Percentiles rank a stretch among this genome's conserved stretches.
phyloP scores from a whole-genome alignment of 192 early-diverging fungal species.

The Linnemannia hyalina region DNA sequence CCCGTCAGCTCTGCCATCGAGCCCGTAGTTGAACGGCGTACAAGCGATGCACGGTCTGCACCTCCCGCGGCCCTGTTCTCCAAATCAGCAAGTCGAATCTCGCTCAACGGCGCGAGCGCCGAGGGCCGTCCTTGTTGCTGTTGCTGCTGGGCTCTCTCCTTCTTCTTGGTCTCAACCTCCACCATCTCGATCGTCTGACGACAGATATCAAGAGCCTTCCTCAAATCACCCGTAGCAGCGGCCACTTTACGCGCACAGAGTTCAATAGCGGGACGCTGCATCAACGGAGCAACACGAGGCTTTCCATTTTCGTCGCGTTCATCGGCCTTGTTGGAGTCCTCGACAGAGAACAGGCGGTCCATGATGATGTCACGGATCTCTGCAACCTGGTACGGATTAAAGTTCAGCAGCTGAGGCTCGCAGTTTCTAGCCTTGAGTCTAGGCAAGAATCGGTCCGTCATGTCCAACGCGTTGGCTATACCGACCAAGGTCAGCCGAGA shows the following conservation, averaged over 20 bases:
- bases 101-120: slow-evolving; percentile 6
- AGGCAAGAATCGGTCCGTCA: slow-evolving; percentile 92
- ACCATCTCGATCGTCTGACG: slow-evolving; percentile 89
- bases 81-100: slow-evolving; percentile 30
- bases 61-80: slow-evolving; percentile 31
- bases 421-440: slow-evolving; percentile 85
- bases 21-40: slow-evolving; percentile 15
- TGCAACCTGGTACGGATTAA: slow-evolving; percentile 86
- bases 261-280: slow-evolving; percentile 89
- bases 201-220: slow-evolving; percentile 86
- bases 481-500: slow-evolving; percentile 87
- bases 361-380: slow-evolving; percentile 94
- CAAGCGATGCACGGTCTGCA: neutral
- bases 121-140: neutral
- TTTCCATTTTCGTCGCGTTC: neutral
- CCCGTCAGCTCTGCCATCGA: neutral
- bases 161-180: slow-evolving; percentile 74
- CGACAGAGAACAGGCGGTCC: slow-evolving; percentile 77
- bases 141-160: slow-evolving; percentile 36
- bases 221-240: slow-evolving; percentile 85
- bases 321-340: slow-evolving; percentile 19
- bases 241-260: slow-evolving; percentile 93
- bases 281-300: slow-evolving; percentile 63
- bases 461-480: slow-evolving; percentile 94
- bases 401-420: slow-evolving; percentile 86